These are phyloP conservation scores for Brassica rapa DNA, from an alignment of 345 rosid genomes.

Conservation along the genomic window DNA sequence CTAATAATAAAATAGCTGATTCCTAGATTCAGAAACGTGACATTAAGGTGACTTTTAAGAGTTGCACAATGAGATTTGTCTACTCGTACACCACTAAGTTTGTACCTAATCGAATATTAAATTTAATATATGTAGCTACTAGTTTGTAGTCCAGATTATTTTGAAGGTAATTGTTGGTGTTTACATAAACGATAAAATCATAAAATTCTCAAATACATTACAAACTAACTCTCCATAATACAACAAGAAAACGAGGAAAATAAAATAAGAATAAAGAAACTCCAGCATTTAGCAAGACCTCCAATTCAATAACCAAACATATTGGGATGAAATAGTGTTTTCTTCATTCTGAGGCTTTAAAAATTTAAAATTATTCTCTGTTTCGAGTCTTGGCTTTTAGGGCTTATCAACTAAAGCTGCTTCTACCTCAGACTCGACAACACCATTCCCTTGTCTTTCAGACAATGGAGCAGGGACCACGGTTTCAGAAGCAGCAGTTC, in stretches of 20 bases:
- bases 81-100: background rate
- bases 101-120: background rate
- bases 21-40: background rate
- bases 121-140: too few species aligned
- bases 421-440: conserved; percentile 22
- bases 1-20: background rate
- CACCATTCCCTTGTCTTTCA: conserved; percentile 28
- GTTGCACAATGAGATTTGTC: background rate
- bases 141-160: background rate
- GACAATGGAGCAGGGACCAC: background rate
- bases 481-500: background rate
- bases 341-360: background rate
- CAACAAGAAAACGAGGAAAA: conserved; percentile 14
- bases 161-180: background rate
- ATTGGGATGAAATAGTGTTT: conserved; percentile 5
- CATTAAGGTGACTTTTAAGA: background rate
- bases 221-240: conserved; percentile 27
- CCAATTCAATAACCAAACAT: conserved; percentile 25
- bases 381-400: background rate
- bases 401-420: conserved; percentile 24
- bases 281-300: background rate
- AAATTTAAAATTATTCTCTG: background rate
- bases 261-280: background rate
- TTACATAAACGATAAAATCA: conserved; percentile 4
- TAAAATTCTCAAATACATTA: conserved; percentile 16